Percentiles rank a stretch among this genome's conserved stretches.
Conservation (phyloP, 2,329 filamentous ascomycete genomes). For the Ampelomyces quisqualis region DNA sequence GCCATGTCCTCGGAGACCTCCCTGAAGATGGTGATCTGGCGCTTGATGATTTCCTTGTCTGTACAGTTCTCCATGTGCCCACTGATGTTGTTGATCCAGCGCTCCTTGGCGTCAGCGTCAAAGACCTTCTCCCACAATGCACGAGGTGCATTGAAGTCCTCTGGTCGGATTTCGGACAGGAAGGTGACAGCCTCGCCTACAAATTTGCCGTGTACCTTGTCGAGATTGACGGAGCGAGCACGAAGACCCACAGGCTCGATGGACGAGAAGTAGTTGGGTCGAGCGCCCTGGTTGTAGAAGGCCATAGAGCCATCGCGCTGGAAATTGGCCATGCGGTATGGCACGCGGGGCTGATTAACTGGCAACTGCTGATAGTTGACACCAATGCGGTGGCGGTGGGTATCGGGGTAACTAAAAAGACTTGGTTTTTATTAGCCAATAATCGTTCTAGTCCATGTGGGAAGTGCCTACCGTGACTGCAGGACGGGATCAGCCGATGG, state of each 20-base stretch:
- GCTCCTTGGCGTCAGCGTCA: constrained; percentile 58
- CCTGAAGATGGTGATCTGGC: constrained; percentile 65
- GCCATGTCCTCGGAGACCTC: constrained; percentile 63
- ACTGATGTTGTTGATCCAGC: constrained; percentile 61
- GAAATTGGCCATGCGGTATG: constrained; percentile 62
- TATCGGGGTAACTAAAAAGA: constrained; percentile 71
- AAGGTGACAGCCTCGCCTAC: constrained; percentile 52
- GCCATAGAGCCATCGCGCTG: constrained; percentile 73
- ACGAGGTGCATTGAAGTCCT: constrained; percentile 59
- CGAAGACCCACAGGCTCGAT: constrained; percentile 55
- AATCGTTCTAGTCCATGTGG: not conserved
- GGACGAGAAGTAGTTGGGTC: constrained; percentile 58
- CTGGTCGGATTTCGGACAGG: constrained; percentile 54
- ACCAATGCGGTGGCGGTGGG: constrained; percentile 59
- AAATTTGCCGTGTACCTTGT: constrained; percentile 55
- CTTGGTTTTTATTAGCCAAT: not conserved
- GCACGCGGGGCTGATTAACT: constrained; percentile 55
- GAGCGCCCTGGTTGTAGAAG: constrained; percentile 63
- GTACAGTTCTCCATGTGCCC: constrained; percentile 62
- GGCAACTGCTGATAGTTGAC: constrained; percentile 62
- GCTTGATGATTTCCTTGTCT: constrained; percentile 62
- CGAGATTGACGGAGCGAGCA: constrained; percentile 49
- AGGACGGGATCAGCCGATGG: constrained; percentile 69
- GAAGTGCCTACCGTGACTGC: constrained; percentile 54
- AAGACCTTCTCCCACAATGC: constrained; percentile 63